A percentile compares a stretch with the other conserved stretches of the same genome.
Evolutionary conservation across 164 flowering plant genomes (phyloP).

Genomic region (Vitis rupestris): DNA sequence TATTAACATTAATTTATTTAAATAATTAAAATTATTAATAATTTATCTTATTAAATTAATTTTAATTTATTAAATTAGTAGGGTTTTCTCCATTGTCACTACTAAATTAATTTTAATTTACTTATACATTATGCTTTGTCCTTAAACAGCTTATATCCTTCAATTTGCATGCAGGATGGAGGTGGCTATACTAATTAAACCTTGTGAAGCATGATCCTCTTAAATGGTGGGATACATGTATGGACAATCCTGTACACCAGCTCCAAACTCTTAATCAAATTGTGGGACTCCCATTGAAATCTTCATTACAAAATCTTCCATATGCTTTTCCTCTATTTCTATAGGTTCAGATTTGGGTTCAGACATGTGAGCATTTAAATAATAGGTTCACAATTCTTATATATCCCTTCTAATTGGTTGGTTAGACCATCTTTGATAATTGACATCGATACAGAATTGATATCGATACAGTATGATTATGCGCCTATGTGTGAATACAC

Average conservation of each 20-base stretch:
- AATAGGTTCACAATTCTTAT: conserved; percentile 38
- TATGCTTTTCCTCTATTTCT: conserved; percentile 15
- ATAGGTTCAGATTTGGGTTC: conserved; percentile 24
- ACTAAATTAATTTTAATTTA: conserved; percentile 5
- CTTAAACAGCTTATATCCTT: conserved; percentile 57
- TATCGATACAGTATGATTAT: conserved; percentile 11
- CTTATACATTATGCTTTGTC: conserved; percentile 78
- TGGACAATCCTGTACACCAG: conserved; percentile 19
- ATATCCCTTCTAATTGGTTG: conserved; percentile 6
- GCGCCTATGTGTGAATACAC: background rate
- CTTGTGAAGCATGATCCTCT: conserved; percentile 32
- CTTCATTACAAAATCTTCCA: conserved; percentile 35
- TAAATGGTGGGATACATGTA: conserved; percentile 9
- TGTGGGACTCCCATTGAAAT: conserved; percentile 37
- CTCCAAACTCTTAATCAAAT: conserved; percentile 26
- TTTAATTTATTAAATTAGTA: too few relatives aligned
- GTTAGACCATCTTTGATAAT: conserved; percentile 16
- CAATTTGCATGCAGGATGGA: conserved; percentile 56
- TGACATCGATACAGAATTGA: background rate
- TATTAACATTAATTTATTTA: too few relatives aligned
- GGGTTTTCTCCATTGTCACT: background rate
- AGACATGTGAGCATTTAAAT: conserved; percentile 40
- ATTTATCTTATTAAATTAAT: too few relatives aligned
- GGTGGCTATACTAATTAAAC: conserved; percentile 62
- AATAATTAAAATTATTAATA: too few relatives aligned